Percentiles rank a stretch among this genome's conserved stretches.
These are phyloP conservation scores for Penstemon davidsonii DNA, from an alignment of 257 asterid genomes.

Conservation along the genomic window DNA sequence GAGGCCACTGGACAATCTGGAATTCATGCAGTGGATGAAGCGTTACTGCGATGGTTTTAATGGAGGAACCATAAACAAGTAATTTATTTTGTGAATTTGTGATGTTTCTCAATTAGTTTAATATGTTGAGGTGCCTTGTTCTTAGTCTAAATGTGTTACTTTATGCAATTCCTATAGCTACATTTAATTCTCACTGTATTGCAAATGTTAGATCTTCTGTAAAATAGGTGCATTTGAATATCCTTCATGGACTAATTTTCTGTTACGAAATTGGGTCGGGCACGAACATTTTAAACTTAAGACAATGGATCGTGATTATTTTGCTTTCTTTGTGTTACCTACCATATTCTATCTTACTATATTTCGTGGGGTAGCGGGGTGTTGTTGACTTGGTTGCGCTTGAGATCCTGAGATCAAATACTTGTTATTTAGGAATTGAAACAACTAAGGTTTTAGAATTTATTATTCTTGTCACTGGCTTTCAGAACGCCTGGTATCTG, in stretches of 20 bases:
- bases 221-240: neutral
- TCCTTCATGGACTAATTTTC: neutral
- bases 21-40: slow-evolving; percentile 98
- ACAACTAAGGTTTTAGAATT: neutral
- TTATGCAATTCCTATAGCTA: neutral
- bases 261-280: neutral
- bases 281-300: neutral
- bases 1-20: slow-evolving; percentile 82
- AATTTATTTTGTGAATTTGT: neutral
- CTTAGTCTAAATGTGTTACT: neutral
- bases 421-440: neutral
- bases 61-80: slow-evolving; percentile 60
- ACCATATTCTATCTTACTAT: neutral
- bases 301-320: neutral
- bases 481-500: neutral
- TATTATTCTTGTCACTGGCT: neutral
- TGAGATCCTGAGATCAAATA: neutral
- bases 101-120: neutral
- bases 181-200: neutral
- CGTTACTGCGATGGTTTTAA: slow-evolving; percentile 65
- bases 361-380: neutral
- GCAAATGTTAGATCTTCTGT: neutral
- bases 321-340: neutral
- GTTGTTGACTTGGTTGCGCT: neutral
- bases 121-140: neutral